Conservation (phyloP, 2,329 filamentous ascomycete genomes). For the Penicillium sp. region DNA sequence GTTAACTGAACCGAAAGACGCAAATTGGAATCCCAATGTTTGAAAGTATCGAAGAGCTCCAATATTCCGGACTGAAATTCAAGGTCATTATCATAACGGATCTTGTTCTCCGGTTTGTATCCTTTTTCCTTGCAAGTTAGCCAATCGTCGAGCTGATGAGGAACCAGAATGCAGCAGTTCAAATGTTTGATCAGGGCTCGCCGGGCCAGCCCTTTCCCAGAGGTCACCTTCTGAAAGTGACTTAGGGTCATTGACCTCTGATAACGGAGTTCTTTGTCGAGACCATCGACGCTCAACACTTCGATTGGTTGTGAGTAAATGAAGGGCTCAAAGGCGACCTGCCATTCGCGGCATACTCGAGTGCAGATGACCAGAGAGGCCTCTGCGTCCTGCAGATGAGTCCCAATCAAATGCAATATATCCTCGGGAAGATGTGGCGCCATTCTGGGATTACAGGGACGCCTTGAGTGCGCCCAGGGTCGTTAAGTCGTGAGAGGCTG, state of each 20-base stretch:
- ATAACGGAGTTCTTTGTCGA: background rate
- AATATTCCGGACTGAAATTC: conserved; percentile 1
- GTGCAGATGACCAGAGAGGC: conserved; percentile 1
- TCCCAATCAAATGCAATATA: too few species aligned
- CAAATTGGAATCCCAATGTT: conserved; percentile 2
- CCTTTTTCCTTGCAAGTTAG: background rate
- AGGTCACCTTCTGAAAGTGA: conserved; percentile 8
- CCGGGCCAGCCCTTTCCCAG: conserved; percentile 1
- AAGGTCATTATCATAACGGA: conserved; percentile 10
- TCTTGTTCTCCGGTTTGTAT: conserved; percentile 7
- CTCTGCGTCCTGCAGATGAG: background rate
- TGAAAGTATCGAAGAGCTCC: conserved; percentile 9
- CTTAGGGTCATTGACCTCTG: conserved; percentile 4
- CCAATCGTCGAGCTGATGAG: conserved; percentile 10
- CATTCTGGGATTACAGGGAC: background rate
- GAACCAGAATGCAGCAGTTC: conserved; percentile 8
- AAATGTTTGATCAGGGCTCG: conserved; percentile 6
- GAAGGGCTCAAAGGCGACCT: conserved; percentile 10
- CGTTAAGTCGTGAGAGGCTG: too few species aligned
- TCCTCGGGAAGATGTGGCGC: background rate
- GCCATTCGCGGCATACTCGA: conserved; percentile 15
- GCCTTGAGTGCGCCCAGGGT: too few species aligned
- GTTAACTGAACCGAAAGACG: conserved; percentile 4
- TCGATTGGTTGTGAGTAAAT: conserved; percentile 5
- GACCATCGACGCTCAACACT: conserved; percentile 9